Evolutionary conservation across 2,329 filamentous ascomycete genomes (phyloP).

Genomic region (Fusarium bactridioides): DNA sequence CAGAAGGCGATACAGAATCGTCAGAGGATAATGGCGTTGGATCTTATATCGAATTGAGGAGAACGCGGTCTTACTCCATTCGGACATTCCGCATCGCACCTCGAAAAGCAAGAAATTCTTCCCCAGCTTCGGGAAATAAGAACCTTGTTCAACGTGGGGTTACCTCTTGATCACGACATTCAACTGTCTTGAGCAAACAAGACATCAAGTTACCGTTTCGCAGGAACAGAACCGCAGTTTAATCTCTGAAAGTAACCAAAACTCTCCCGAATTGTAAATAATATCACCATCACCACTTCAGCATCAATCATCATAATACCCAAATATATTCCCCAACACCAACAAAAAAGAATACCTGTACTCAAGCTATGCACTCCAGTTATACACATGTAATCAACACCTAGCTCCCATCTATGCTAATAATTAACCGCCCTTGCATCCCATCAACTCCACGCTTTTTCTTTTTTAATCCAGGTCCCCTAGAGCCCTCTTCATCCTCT

Average conservation of each 20-base stretch:
- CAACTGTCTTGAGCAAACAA: neutral
- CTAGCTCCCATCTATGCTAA: conserved; percentile 34
- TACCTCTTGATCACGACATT: neutral
- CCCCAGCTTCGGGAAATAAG: conserved; percentile 11
- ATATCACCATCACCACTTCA: neutral
- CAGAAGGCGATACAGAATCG: neutral
- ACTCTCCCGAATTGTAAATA: too few relatives aligned
- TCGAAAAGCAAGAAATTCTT: neutral
- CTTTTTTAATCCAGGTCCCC: conserved; percentile 39
- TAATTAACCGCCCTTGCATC: neutral
- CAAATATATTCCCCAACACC: conserved; percentile 9
- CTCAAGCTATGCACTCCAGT: conserved; percentile 11
- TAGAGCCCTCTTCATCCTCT: conserved; percentile 60
- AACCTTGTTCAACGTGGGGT: neutral
- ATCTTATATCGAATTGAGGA: conserved; percentile 31
- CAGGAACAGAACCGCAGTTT: neutral
- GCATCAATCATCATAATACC: neutral
- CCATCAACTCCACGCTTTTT: conserved; percentile 1
- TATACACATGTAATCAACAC: conserved; percentile 23
- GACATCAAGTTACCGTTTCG: neutral
- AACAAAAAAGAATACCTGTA: conserved; percentile 7
- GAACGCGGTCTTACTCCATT: conserved; percentile 42
- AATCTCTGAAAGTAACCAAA: neutral
- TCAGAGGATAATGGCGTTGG: neutral
- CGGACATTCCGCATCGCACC: conserved; percentile 39